Evolutionary conservation across 73 alveolate species (phyloP).

Genomic region (Paramecium octaurelia): DNA sequence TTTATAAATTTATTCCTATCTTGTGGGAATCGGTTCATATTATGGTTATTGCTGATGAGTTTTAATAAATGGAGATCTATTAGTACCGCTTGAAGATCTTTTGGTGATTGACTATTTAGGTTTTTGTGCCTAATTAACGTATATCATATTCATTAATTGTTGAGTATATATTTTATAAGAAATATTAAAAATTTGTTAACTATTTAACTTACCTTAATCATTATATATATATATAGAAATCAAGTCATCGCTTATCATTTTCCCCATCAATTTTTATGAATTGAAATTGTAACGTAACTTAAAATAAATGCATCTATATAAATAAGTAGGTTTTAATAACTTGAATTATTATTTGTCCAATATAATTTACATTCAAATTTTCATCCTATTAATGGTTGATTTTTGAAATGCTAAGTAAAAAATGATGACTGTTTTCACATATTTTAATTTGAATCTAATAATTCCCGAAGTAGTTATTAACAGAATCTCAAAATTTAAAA

Average conservation of each 20-base stretch:
- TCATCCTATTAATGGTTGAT: too few species aligned
- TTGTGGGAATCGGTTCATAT: background rate
- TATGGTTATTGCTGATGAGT: background rate
- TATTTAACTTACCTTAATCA: background rate
- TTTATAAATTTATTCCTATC: background rate
- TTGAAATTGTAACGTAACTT: background rate
- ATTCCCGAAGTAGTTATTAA: too few species aligned
- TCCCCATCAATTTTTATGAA: too few species aligned
- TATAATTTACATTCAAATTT: too few species aligned
- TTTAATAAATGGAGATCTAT: background rate
- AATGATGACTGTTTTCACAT: too few species aligned
- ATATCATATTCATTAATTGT: background rate
- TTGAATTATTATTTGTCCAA: background rate
- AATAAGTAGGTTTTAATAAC: background rate
- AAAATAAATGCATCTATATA: background rate
- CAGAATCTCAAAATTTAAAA: too few species aligned
- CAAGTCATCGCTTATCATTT: too few species aligned
- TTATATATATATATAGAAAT: too few species aligned
- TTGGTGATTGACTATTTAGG: background rate
- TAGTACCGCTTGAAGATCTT: background rate
- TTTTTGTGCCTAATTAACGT: conserved; percentile 42
- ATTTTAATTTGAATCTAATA: too few species aligned
- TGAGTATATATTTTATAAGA: background rate
- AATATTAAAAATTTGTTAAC: background rate
- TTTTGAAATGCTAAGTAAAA: too few species aligned